Percentiles rank a stretch among this genome's conserved stretches.
These are phyloP conservation scores for Blastobotrys ciferrii DNA, from an alignment of 1,139 yeast genomes.

Conservation along the genomic window DNA sequence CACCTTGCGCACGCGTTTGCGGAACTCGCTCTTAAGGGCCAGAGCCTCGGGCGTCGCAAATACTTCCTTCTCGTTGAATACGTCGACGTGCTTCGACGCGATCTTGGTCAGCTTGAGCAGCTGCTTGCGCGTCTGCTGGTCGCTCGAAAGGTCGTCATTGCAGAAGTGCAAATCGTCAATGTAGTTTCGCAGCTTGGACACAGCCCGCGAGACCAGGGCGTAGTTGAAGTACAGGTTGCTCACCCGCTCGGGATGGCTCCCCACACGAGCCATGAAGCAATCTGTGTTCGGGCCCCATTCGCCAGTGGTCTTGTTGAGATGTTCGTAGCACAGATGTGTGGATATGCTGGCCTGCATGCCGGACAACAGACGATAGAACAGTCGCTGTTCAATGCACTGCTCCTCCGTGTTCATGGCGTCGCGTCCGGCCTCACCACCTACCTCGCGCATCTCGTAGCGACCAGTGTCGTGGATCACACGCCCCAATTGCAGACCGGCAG, in stretches of 20 bases:
- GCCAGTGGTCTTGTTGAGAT: conserved; percentile 67
- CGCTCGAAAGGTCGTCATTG: conserved; percentile 46
- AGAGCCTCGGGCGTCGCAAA: conserved; percentile 48
- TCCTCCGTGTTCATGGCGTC: conserved; percentile 42
- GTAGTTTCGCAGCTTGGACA: conserved; percentile 59
- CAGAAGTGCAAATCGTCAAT: conserved; percentile 51
- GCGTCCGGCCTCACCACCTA: conserved; percentile 33
- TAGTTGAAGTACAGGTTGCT: conserved; percentile 90
- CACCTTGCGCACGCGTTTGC: conserved; percentile 81
- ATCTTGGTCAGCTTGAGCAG: conserved; percentile 40
- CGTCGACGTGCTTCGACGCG: conserved; percentile 29
- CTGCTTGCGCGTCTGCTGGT: conserved; percentile 47
- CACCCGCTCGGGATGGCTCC: conserved; percentile 82
- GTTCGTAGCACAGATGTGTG: conserved; percentile 87
- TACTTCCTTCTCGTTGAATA: conserved; percentile 55
- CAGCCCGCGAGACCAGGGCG: conserved; percentile 79
- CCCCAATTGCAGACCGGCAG: conserved; percentile 24
- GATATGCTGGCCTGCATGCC: conserved; percentile 97
- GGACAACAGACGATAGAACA: conserved; percentile 80
- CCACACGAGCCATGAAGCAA: conserved; percentile 86
- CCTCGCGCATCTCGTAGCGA: conserved; percentile 29
- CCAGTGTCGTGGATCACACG: conserved; percentile 26
- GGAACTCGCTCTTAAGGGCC: conserved; percentile 72
- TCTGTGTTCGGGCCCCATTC: conserved; percentile 81
- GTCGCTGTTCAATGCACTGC: conserved; percentile 76